A percentile compares a stretch with the other conserved stretches of the same genome.
These are phyloP conservation scores for Exophiala calicioides DNA, from an alignment of 2,329 filamentous ascomycete genomes.

Conservation along the genomic window DNA sequence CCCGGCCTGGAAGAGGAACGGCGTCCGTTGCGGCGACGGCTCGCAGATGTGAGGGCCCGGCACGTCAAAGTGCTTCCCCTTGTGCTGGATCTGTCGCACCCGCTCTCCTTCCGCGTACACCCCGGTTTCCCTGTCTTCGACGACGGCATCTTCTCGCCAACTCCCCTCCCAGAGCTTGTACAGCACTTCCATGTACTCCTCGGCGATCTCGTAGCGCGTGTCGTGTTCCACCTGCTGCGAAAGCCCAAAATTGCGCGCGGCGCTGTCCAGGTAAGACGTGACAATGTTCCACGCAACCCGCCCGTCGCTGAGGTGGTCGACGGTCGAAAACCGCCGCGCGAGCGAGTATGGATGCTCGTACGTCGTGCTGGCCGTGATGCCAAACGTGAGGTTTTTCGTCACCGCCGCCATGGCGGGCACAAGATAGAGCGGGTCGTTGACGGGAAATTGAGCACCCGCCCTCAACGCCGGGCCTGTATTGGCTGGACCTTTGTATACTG, in stretches of 20 bases:
- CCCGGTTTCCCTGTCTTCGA: constrained; percentile 58
- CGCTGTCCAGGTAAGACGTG: constrained; percentile 50
- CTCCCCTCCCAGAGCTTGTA: constrained; percentile 57
- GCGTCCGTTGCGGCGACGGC: constrained; percentile 59
- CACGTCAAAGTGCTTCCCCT: constrained; percentile 54
- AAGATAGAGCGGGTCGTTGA: constrained; percentile 62
- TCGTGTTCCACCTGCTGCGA: constrained; percentile 51
- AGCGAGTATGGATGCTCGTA: constrained; percentile 71
- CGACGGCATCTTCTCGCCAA: constrained; percentile 52
- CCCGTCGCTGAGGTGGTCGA: constrained; percentile 68
- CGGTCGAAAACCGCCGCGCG: constrained; percentile 63
- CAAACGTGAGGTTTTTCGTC: constrained; percentile 57
- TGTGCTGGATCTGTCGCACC: constrained; percentile 67
- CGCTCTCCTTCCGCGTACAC: constrained; percentile 61
- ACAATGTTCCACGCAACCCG: constrained; percentile 57
- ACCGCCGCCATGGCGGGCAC: constrained; percentile 51
- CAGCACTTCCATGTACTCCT: constrained; percentile 50
- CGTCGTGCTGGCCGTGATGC: constrained; percentile 66
- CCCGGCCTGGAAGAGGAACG: constrained; percentile 61
- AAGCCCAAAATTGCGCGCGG: constrained; percentile 51
- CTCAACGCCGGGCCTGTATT: constrained; percentile 43
- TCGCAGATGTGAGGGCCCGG: constrained; percentile 53
- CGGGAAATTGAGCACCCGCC: constrained; percentile 45
- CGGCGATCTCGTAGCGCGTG: constrained; percentile 50
- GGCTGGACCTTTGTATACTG: constrained; percentile 43